These are phyloP conservation scores for Thielaviopsis ethacetica DNA, from an alignment of 2,329 filamentous ascomycete species.

Conservation along the genomic window DNA sequence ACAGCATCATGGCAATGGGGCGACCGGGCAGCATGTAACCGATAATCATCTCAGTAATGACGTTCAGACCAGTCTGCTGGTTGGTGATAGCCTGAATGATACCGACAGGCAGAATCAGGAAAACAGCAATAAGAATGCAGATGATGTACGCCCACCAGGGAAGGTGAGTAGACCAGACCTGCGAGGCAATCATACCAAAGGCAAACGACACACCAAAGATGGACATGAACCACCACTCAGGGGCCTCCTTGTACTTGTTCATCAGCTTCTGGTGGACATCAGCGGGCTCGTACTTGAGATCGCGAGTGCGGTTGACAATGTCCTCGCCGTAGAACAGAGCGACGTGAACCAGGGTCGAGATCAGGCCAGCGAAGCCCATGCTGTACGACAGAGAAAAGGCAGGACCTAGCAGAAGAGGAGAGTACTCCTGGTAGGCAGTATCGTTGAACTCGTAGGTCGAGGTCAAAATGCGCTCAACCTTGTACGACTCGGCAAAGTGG, in stretches of 20 bases:
- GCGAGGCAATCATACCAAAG: slow-evolving; percentile 25
- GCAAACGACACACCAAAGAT: slow-evolving; percentile 33
- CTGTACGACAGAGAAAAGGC: slow-evolving; percentile 40
- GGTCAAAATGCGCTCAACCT: slow-evolving; percentile 43
- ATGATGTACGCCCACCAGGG: slow-evolving; percentile 28
- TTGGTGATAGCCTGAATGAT: slow-evolving; percentile 33
- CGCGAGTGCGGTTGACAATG: slow-evolving; percentile 22
- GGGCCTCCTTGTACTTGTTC: slow-evolving; percentile 36
- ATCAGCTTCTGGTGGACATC: slow-evolving; percentile 40
- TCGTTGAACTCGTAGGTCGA: slow-evolving; percentile 40
- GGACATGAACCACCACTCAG: slow-evolving; percentile 38
- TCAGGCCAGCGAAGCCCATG: slow-evolving; percentile 38
- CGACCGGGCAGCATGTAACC: slow-evolving; percentile 32
- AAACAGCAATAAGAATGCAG: slow-evolving; percentile 24
- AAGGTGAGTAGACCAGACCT: slow-evolving; percentile 24
- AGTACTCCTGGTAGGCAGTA: slow-evolving; percentile 45
- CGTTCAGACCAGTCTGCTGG: slow-evolving; percentile 30
- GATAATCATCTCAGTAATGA: slow-evolving; percentile 31
- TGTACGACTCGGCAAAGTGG: slow-evolving; percentile 43
- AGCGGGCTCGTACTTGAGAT: slow-evolving; percentile 23
- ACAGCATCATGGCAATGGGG: slow-evolving; percentile 33
- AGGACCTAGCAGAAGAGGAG: slow-evolving; percentile 34
- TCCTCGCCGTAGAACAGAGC: slow-evolving; percentile 35
- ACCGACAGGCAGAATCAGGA: slow-evolving; percentile 27
- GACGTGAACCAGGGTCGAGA: slow-evolving; percentile 35